These are phyloP conservation scores for Plasmodium adleri DNA, from an alignment of 169 alveolate species.

Conservation along the genomic window DNA sequence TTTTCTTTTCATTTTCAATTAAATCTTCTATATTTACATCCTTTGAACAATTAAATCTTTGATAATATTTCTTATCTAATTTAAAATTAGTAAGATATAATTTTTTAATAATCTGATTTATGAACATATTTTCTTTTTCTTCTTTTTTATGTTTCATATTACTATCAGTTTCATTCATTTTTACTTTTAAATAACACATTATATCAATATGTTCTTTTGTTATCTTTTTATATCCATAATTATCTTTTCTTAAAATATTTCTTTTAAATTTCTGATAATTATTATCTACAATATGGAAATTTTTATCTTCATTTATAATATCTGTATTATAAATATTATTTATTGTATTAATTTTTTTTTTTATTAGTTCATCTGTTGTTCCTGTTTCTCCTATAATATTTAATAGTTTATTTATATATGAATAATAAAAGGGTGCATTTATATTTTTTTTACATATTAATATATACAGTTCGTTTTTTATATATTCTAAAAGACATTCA, in stretches of 20 bases:
- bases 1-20: background rate
- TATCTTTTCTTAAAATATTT: constrained; percentile 29
- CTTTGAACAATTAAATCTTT: constrained; percentile 29
- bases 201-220: constrained; percentile 53
- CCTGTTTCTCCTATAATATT: constrained; percentile 39
- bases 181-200: constrained; percentile 60
- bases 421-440: constrained; percentile 38
- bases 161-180: constrained; percentile 64
- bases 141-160: constrained; percentile 51
- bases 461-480: constrained; percentile 50
- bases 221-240: constrained; percentile 54
- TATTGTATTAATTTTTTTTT: constrained; percentile 21
- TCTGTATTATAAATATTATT: background rate
- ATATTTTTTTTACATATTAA: constrained; percentile 35
- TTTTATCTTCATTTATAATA: constrained; percentile 6
- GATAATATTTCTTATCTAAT: constrained; percentile 49
- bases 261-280: constrained; percentile 28
- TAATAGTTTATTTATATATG: constrained; percentile 44
- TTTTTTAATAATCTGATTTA: constrained; percentile 61
- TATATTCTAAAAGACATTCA: constrained; percentile 28
- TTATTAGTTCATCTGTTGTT: constrained; percentile 47
- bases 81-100: constrained; percentile 73
- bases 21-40: constrained; percentile 17
- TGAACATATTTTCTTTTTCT: constrained; percentile 60
- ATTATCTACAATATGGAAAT: background rate